Evolutionary conservation across 2,329 filamentous ascomycete species (phyloP).

Genomic region (Dactylellina leptospora): DNA sequence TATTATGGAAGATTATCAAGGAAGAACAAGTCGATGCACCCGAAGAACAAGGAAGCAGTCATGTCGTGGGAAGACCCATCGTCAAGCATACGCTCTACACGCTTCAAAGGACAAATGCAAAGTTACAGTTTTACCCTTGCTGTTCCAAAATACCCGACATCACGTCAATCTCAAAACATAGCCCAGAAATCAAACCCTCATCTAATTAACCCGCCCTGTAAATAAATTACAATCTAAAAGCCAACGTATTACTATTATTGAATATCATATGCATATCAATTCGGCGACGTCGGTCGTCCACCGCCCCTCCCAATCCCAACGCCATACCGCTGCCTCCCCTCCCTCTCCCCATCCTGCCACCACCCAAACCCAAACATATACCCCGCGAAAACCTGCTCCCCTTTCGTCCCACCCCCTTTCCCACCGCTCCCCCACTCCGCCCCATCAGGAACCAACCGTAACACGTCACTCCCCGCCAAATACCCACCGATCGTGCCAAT

Average conservation of each 20-base stretch:
- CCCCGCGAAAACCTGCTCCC: slow-evolving; percentile 48
- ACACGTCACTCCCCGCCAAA: slow-evolving; percentile 57
- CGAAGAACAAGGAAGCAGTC: not conserved
- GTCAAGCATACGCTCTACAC: slow-evolving; percentile 31
- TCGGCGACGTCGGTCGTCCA: slow-evolving; percentile 1
- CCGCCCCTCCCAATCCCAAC: slow-evolving; percentile 37
- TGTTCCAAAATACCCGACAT: not conserved
- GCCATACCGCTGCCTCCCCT: slow-evolving; percentile 32
- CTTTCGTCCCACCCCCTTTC: slow-evolving; percentile 47
- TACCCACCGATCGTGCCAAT: slow-evolving; percentile 58
- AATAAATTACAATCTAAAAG: not conserved
- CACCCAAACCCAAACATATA: slow-evolving; percentile 55
- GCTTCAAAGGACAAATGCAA: slow-evolving; percentile 14
- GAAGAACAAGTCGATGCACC: slow-evolving; percentile 24
- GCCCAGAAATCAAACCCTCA: too few relatives aligned
- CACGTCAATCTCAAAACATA: too few relatives aligned
- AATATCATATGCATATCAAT: not conserved
- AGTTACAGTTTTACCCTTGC: not conserved
- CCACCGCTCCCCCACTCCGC: slow-evolving; percentile 57
- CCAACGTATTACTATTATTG: not conserved
- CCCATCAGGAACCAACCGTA: slow-evolving; percentile 55
- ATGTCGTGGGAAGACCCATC: slow-evolving; percentile 15
- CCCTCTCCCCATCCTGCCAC: slow-evolving; percentile 40
- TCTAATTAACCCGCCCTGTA: too few relatives aligned
- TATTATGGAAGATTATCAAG: slow-evolving; percentile 21